Conservation (phyloP, 2,329 filamentous ascomycete genomes). For the Paecilomyces fulvus region DNA sequence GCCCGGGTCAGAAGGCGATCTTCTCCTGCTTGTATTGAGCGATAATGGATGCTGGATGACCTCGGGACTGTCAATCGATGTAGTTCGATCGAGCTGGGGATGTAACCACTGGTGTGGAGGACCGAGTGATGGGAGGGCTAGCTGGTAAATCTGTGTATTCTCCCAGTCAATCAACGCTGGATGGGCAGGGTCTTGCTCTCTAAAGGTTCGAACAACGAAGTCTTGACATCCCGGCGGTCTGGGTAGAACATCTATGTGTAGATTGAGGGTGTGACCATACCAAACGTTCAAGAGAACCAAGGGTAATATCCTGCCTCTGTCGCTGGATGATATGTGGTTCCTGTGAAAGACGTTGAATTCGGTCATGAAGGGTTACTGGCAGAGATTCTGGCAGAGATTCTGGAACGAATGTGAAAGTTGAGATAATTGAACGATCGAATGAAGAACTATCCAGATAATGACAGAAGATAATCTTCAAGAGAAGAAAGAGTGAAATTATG, state of each 20-base stretch:
- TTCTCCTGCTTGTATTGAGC: not conserved
- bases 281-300: not conserved
- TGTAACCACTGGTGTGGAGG: not conserved
- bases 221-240: not conserved
- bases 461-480: not conserved
- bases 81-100: not conserved
- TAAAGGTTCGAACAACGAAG: not conserved
- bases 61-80: not conserved
- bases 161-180: not conserved
- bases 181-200: not conserved
- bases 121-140: not conserved
- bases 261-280: not conserved
- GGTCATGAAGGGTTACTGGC: not conserved
- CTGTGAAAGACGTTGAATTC: not conserved
- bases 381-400: not conserved
- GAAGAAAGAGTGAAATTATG: not conserved
- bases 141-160: not conserved
- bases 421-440: not conserved
- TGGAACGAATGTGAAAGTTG: not conserved
- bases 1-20: not conserved
- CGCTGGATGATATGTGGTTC: not conserved
- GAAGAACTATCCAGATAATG: not conserved
- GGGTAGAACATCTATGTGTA: not conserved
- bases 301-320: not conserved
- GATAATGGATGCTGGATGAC: not conserved